Conservation (phyloP, 2,329 filamentous ascomycete species). For the Celoporthe dispersa region DNA sequence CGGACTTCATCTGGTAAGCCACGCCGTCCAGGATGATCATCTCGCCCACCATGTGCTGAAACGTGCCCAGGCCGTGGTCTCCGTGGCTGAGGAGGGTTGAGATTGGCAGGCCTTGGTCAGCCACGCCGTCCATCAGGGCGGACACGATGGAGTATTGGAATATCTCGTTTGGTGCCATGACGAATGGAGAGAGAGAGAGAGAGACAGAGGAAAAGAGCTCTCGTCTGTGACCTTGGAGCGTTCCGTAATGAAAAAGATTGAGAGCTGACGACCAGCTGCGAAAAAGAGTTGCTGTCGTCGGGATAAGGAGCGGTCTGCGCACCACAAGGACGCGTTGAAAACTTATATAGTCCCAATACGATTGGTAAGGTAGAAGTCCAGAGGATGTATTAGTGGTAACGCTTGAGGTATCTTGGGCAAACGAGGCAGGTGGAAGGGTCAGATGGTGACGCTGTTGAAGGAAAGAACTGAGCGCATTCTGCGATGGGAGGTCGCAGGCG, state of each 20-base stretch:
- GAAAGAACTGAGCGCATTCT: not conserved
- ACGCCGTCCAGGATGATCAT: slow-evolving; percentile 41
- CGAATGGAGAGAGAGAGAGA: not conserved
- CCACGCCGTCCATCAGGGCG: slow-evolving; percentile 42
- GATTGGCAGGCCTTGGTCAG: slow-evolving; percentile 39
- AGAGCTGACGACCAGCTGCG: not conserved
- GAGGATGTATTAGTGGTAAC: not conserved
- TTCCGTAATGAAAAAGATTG: not conserved
- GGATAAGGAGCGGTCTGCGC: slow-evolving; percentile 19
- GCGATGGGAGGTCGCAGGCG: not conserved
- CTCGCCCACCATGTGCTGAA: slow-evolving; percentile 41
- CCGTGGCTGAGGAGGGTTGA: slow-evolving; percentile 38
- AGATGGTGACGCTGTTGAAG: not conserved
- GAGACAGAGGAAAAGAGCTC: not conserved
- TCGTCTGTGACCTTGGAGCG: not conserved
- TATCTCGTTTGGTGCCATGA: slow-evolving; percentile 41
- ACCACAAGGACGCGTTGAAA: not conserved
- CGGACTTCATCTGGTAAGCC: slow-evolving; percentile 42
- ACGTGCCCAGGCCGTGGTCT: slow-evolving; percentile 43
- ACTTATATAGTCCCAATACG: not conserved
- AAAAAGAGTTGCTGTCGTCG: not conserved
- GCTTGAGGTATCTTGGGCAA: not conserved
- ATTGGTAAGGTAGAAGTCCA: not conserved
- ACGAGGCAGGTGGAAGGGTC: not conserved
- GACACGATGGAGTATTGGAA: slow-evolving; percentile 43